Percentiles rank a stretch among this genome's conserved stretches.
phyloP scores from a whole-genome alignment of 2,329 filamentous ascomycete genomes.

The Aspergillus caelatus region DNA sequence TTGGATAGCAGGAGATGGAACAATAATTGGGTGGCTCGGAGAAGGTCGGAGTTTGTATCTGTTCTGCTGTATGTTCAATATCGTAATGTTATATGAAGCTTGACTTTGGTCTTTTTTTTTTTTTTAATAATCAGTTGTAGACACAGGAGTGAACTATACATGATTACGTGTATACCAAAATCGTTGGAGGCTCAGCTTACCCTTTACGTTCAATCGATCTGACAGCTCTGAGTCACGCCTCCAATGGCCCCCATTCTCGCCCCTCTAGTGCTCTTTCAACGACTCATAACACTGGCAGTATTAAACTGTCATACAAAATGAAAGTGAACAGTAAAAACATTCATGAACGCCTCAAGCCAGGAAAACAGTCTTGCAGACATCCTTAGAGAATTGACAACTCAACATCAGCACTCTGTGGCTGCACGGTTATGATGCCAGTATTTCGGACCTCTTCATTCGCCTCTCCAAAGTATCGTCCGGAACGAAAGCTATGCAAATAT shows the following conservation, averaged over 20 bases:
- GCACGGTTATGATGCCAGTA: constrained; percentile 15
- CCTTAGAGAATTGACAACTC: constrained; percentile 9
- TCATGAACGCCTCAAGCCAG: not conserved
- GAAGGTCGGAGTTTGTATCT: constrained; percentile 1
- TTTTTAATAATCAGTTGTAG: not conserved
- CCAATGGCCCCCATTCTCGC: not conserved
- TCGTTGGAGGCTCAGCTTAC: not conserved
- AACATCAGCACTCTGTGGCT: constrained; percentile 11
- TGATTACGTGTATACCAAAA: too few species aligned
- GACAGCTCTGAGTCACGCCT: not conserved
- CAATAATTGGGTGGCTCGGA: not conserved
- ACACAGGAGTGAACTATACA: not conserved
- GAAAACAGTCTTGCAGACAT: not conserved
- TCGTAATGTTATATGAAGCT: constrained; percentile 1
- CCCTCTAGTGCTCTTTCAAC: not conserved
- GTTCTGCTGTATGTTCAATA: constrained; percentile 1
- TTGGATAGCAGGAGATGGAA: not conserved
- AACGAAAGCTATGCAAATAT: constrained; percentile 19
- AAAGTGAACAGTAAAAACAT: not conserved
- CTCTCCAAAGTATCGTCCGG: constrained; percentile 25
- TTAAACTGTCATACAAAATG: not conserved
- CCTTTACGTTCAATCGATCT: not conserved
- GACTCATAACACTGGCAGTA: not conserved
- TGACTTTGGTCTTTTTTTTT: not conserved
- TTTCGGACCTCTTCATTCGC: constrained; percentile 17